Conservation (phyloP, 164 flowering plant species). For the Stephania cephalantha region DNA sequence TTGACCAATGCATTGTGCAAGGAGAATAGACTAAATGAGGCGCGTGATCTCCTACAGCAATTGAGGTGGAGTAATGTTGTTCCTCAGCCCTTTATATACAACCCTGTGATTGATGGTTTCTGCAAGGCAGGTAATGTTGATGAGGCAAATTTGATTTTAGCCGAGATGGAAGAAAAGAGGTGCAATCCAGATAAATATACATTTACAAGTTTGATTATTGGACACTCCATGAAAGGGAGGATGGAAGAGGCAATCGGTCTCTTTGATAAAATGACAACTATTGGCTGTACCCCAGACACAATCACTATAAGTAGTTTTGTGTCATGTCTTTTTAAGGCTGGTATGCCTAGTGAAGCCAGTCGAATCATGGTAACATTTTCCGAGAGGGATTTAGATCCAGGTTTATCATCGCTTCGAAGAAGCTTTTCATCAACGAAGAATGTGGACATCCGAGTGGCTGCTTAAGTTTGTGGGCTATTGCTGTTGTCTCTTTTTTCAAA, state of each 20-base stretch:
- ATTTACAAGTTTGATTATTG: conserved; percentile 82
- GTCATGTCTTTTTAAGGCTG: conserved; percentile 76
- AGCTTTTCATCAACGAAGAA: conserved; percentile 18
- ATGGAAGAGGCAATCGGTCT: conserved; percentile 62
- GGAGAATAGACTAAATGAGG: conserved; percentile 63
- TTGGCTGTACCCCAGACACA: conserved; percentile 61
- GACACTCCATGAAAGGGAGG: conserved; percentile 95
- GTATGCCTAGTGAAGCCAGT: conserved; percentile 78
- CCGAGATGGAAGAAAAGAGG: conserved; percentile 67
- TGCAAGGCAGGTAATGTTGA: conserved; percentile 90
- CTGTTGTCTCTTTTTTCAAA: neutral
- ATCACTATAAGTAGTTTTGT: conserved; percentile 51
- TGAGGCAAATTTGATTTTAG: conserved; percentile 61
- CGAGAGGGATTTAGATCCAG: conserved; percentile 22
- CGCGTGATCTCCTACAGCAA: conserved; percentile 51
- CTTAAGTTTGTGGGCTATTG: conserved; percentile 15
- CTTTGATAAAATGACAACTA: conserved; percentile 56
- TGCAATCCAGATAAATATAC: conserved; percentile 73
- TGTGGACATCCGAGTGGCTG: conserved; percentile 50
- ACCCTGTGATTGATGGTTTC: conserved; percentile 83
- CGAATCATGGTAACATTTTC: conserved; percentile 30
- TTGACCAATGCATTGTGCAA: conserved; percentile 67
- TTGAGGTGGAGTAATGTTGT: conserved; percentile 36
- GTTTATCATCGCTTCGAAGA: conserved; percentile 24
- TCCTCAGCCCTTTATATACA: conserved; percentile 67